Evolutionary conservation across 495 filamentous ascomycete genomes (phyloP), one percentile per base, ranked within the genome.

Genomic region (Penicillium taxi): DNA sequence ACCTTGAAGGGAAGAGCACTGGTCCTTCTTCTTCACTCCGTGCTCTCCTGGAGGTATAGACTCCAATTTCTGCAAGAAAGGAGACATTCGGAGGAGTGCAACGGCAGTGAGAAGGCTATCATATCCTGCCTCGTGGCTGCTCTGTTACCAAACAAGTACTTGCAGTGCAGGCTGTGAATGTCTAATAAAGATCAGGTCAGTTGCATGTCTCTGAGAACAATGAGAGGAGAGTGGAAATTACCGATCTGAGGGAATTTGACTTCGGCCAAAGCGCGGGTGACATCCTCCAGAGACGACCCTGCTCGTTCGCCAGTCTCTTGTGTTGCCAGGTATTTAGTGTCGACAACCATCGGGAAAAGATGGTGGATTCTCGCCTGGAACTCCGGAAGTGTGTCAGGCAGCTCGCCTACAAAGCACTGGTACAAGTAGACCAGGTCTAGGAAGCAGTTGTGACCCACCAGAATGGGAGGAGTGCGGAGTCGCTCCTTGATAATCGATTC

Each of bases 381-480:
- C 17, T 78, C 74, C 27, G 71, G 63, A 3, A 84, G 57, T 5
- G 58, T 71, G 9, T 69, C 58, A 3, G 84, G 86, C 6, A 93
- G 60, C 1, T 58, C 45, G 1, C 82, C 79, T 32, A 88, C 61
- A 52, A 90, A 91, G 39, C 70, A 75, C 17, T 63, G 52, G 50
- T 80, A 83, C 39, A 93, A 63, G 50, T 84, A 84, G 20, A 80
- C 66, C 14, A 93, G 53, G 53, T 93, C 86, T 3, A 68, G 71
- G 42, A 91, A 83, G 16, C 81, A 56, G 50, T 91, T 93, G 55
- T 94, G 84, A 1, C 84, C 83, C 7, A 90, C 72, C 6, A 90
- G 45, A 1, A 81, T 59, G 9, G 70, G 68, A 14, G 58, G 54
- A 13, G 63, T n/a, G n/a, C n/a, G n/a, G n/a, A n/a, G n/a, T n/a